These are phyloP conservation scores for Hyphodiscus sp. DNA, from an alignment of 2,329 filamentous ascomycete genomes.

Conservation along the genomic window DNA sequence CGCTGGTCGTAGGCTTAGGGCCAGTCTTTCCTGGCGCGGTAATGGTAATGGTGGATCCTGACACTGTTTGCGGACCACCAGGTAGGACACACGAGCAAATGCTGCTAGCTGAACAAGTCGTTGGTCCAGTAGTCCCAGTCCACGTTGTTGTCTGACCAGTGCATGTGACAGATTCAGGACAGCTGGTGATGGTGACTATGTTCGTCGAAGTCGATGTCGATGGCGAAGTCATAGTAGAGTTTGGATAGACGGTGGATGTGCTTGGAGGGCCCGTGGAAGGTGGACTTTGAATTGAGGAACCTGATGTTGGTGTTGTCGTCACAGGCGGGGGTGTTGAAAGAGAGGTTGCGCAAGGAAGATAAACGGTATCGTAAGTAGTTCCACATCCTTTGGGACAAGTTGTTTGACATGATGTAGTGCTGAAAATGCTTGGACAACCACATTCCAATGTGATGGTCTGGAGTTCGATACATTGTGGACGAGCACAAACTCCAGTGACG, in stretches of 20 bases:
- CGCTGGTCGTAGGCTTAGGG: background rate
- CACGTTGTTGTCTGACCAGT: background rate
- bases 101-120: background rate
- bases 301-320: background rate
- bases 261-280: background rate
- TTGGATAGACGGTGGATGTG: background rate
- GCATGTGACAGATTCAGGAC: background rate
- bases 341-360: background rate
- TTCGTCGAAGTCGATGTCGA: background rate
- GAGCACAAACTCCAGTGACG: background rate
- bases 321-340: background rate
- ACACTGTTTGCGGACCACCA: background rate
- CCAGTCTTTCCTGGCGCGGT: background rate
- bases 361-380: background rate
- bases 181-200: background rate
- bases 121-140: background rate
- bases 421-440: background rate
- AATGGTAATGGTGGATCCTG: background rate
- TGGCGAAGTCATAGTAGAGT: background rate
- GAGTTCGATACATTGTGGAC: background rate
- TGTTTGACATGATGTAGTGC: background rate
- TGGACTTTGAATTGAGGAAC: background rate
- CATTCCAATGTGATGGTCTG: background rate
- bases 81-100: background rate
- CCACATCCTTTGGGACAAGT: background rate